Percentiles rank a stretch among this genome's conserved stretches.
These are phyloP conservation scores for Diversispora eburnea DNA, from an alignment of 192 early-diverging fungal species.

Conservation along the genomic window DNA sequence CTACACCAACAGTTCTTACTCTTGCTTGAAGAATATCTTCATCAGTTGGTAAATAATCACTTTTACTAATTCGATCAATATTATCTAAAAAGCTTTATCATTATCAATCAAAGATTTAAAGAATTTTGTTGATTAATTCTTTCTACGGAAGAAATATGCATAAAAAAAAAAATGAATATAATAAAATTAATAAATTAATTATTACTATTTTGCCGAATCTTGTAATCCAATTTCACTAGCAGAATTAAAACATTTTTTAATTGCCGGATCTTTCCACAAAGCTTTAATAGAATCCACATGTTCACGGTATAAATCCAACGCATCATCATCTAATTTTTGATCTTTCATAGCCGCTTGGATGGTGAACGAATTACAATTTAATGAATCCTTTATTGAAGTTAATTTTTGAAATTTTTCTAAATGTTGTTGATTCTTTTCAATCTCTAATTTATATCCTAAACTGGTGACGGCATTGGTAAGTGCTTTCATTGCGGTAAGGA, in stretches of 20 bases:
- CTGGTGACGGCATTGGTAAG: slow-evolving; percentile 32
- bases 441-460: slow-evolving; percentile 33
- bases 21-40: slow-evolving; percentile 68
- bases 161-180: background rate
- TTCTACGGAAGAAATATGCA: background rate
- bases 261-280: slow-evolving; percentile 42
- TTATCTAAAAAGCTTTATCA: slow-evolving; percentile 45
- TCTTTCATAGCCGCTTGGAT: slow-evolving; percentile 30
- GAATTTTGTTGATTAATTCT: too few species aligned
- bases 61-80: slow-evolving; percentile 45
- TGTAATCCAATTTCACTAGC: slow-evolving; percentile 43
- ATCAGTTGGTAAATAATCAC: slow-evolving; percentile 58
- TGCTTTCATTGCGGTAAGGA: slow-evolving; percentile 44
- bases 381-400: slow-evolving; percentile 23
- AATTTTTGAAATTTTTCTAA: slow-evolving; percentile 30
- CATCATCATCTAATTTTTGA: slow-evolving; percentile 37
- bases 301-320: slow-evolving; percentile 37
- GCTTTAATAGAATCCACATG: slow-evolving; percentile 41
- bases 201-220: slow-evolving; percentile 49
- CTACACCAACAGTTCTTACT: slow-evolving; percentile 68
- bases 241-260: slow-evolving; percentile 33
- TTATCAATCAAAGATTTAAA: too few species aligned
- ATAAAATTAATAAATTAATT: background rate
- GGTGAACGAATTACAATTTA: slow-evolving; percentile 41
- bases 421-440: slow-evolving; percentile 32